Evolutionary conservation across 768 basidiomycete species (phyloP), one percentile per base, ranked within the genome.

Genomic region (Pisolithus microcarpus): DNA sequence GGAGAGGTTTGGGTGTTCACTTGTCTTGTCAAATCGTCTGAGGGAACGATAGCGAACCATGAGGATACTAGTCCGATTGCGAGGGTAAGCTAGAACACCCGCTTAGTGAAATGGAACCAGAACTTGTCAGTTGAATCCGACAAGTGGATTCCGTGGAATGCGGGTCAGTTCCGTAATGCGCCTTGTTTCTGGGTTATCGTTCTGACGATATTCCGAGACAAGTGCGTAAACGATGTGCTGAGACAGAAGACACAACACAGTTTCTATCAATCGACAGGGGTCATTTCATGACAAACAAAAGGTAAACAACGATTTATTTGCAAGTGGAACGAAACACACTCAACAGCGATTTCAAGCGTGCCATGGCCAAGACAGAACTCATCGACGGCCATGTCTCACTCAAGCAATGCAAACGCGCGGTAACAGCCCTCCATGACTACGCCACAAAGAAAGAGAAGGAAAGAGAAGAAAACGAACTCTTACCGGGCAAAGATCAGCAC

Each of bases 401-500:
- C 13, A 65, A 74, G 10, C 95, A 98, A 70, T 86, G 83, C 63
- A 74, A 80, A 55, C 81, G 77, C 43, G 95, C 95, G 5, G 73
- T 95, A 7, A 77, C 82, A 0, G 88, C 94, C 0, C 78, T 99
- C 16, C 75, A 87, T 46, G 71, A 76, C 2, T 81, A 97, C 62
- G 81, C 85, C 42, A 61, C 71, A 44, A 84, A 87, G 63, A 74
- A 75, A 59, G 77, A 81, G 56, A 69, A 78, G 57, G 70, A 87
- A 60, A 74, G 77, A 52, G 81, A 85, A 52, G 83, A 89, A 65
- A 81, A 67, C 0, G 85, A 96, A 62, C 80, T 93, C 7, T 69
- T 92, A 48, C 76, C 81, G 0, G 79, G 78, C 43, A 88, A 82
- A 65, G 91, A 94, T 60, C 89, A 91, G 62, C 73, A 83, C 66